Base-by-base conservation (phyloP, 169 alveolate species). In the Gregarina niphandrodes region DNA sequence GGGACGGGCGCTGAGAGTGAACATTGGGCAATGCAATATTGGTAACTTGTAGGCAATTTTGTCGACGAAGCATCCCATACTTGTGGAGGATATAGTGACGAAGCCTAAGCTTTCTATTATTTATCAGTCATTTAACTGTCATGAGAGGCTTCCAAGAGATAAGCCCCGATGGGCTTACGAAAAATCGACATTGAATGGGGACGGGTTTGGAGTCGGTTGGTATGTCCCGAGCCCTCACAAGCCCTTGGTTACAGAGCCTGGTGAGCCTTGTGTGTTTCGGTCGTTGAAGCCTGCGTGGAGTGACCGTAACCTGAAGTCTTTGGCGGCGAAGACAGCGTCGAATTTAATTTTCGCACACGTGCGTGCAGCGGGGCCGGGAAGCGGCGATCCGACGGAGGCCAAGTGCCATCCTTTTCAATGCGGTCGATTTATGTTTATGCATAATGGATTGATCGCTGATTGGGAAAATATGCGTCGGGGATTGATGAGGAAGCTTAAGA, bases 191-290 rank as follows among this genome's bases (percentile, higher is more conserved):
- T 39, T 49, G 19, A 49, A 49, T 21, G 57, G 36, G 0, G 57
- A 49, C 22, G 57, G 57, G 39, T 49, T 39, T 20, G 57, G 57
- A 9, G 57, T 49, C 15, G 57, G 57, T 21, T 49, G 57, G 57
- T 49, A 49, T 18, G 17, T 20, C 21, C 36, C 45, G 3, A 29
- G 13, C 18, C 36, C 18, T 3, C 2, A 15, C 18, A 29, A 15
- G 6, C 36, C 3, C 7, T 19, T 28, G 31, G 13, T 11, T 26
- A 37, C 15, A 29, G 0, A 6, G 57, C 15, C 5, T 6, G 49
- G 39, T 11, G 49, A 28, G 12, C 49, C 57, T 7, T 49, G 57
- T 26, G 57, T 49, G 12, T 49, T 49, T 23, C 38, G 50, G 16
- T 49, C 57, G 18, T 40, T 49, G 18, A 49, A 49, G 22, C 57